Evolutionary conservation across 2,329 filamentous ascomycete genomes (phyloP).

Genomic region (Penicillium polonicum): DNA sequence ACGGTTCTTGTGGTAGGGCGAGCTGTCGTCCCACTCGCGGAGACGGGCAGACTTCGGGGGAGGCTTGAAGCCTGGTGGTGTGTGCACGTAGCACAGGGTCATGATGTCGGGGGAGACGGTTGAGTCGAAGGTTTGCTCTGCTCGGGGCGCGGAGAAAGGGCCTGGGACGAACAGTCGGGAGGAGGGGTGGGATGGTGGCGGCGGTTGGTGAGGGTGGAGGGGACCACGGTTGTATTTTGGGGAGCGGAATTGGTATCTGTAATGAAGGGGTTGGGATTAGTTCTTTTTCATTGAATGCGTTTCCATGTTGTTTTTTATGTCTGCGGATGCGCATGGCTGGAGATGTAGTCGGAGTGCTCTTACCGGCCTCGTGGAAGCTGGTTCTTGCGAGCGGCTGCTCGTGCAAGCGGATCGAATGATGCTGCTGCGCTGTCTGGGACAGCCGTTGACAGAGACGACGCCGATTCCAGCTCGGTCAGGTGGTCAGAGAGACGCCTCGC

Average conservation of each 20-base stretch:
- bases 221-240: constrained; percentile 94
- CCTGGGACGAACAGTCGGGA: constrained; percentile 88
- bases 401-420: constrained; percentile 52
- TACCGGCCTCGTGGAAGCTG: constrained; percentile 56
- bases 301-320: not conserved
- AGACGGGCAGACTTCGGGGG: constrained; percentile 63
- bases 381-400: constrained; percentile 45
- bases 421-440: constrained; percentile 44
- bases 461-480: constrained; percentile 48
- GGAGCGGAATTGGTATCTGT: constrained; percentile 88
- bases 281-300: not conserved
- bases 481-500: constrained; percentile 31
- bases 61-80: constrained; percentile 69
- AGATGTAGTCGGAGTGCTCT: not conserved
- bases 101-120: constrained; percentile 86
- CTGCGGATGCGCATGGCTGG: not conserved
- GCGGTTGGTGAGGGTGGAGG: constrained; percentile 87
- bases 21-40: constrained; percentile 82
- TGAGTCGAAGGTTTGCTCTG: constrained; percentile 85
- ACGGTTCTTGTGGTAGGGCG: constrained; percentile 91
- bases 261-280: constrained; percentile 10
- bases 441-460: constrained; percentile 46
- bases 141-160: constrained; percentile 81
- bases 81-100: constrained; percentile 83
- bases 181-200: constrained; percentile 77